A percentile compares a stretch with the other conserved stretches of the same genome.
Conservation (phyloP, 164 flowering plant species). For the Stephania cephalantha region DNA sequence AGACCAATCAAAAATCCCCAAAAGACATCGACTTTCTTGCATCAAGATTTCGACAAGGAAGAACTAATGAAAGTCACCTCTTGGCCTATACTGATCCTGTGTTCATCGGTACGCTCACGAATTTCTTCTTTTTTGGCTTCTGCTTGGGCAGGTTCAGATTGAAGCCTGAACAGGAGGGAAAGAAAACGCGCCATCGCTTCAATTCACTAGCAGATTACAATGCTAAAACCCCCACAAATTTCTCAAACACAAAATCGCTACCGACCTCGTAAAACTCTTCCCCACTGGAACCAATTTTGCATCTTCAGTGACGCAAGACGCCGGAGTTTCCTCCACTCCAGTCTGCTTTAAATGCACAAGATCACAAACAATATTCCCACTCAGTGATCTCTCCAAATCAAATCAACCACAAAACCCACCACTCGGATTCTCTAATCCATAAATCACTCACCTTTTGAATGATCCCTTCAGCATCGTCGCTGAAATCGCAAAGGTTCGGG, state of each 20-base stretch:
- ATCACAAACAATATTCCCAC: background rate
- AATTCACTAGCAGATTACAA: background rate
- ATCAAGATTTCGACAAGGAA: background rate
- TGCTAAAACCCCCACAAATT: background rate
- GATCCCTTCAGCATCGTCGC: constrained; percentile 43
- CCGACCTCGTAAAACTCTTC: constrained; percentile 17
- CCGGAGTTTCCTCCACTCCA: constrained; percentile 17
- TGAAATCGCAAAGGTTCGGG: constrained; percentile 61
- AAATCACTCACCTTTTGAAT: constrained; percentile 32
- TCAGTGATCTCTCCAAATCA: background rate
- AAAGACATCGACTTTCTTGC: background rate
- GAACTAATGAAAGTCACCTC: constrained; percentile 4
- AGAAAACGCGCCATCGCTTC: background rate
- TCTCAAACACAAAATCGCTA: background rate
- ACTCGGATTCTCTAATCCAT: background rate
- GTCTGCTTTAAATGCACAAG: constrained; percentile 20
- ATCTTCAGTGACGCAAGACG: constrained; percentile 13
- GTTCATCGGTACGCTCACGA: background rate
- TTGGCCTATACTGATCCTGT: constrained; percentile 2
- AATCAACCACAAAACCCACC: background rate
- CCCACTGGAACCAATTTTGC: constrained; percentile 6
- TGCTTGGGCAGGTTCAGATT: background rate
- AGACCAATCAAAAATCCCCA: background rate
- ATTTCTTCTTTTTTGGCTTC: constrained; percentile 12
- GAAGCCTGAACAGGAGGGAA: constrained; percentile 8